phyloP scores from a whole-genome alignment of 2,329 filamentous ascomycete genomes.

The Exophiala viscosa region DNA sequence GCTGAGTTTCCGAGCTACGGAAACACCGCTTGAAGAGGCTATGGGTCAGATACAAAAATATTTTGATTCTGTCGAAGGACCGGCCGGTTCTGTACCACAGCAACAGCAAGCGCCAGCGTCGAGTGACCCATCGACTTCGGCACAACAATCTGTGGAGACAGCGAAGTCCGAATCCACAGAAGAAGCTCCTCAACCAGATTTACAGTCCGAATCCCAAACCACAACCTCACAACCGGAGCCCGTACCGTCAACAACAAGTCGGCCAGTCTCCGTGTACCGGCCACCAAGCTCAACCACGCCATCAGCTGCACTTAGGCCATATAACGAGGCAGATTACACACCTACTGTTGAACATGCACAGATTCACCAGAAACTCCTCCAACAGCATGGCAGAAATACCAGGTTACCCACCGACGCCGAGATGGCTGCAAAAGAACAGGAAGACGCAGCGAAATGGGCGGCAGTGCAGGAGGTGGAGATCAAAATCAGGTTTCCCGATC shows the following conservation, averaged over 20 bases:
- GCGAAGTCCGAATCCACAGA: constrained; percentile 18
- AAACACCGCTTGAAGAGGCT: constrained; percentile 76
- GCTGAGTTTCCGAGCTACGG: constrained; percentile 71
- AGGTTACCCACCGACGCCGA: constrained; percentile 81
- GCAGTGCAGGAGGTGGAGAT: constrained; percentile 66
- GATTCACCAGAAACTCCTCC: constrained; percentile 70
- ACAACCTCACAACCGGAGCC: constrained; percentile 25
- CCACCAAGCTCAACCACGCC: constrained; percentile 70
- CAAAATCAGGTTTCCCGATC: constrained; percentile 84
- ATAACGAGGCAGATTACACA: constrained; percentile 72
- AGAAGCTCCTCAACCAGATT: constrained; percentile 6
- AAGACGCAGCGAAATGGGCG: constrained; percentile 62
- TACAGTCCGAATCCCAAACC: constrained; percentile 11
- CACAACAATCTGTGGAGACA: constrained; percentile 10
- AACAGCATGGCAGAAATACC: constrained; percentile 71
- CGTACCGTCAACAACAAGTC: constrained; percentile 29
- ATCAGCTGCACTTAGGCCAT: constrained; percentile 63
- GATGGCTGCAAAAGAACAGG: constrained; percentile 64
- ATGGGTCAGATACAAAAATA: constrained; percentile 75
- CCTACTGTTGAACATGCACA: constrained; percentile 83
- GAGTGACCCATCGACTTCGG: constrained; percentile 14
- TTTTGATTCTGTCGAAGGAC: constrained; percentile 23
- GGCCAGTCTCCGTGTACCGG: constrained; percentile 68
- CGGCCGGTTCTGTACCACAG: constrained; percentile 2
- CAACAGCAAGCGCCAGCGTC: constrained; percentile 1